phyloP scores from a whole-genome alignment of 2,329 filamentous ascomycete species.

The Dothideomycetes sp. region DNA sequence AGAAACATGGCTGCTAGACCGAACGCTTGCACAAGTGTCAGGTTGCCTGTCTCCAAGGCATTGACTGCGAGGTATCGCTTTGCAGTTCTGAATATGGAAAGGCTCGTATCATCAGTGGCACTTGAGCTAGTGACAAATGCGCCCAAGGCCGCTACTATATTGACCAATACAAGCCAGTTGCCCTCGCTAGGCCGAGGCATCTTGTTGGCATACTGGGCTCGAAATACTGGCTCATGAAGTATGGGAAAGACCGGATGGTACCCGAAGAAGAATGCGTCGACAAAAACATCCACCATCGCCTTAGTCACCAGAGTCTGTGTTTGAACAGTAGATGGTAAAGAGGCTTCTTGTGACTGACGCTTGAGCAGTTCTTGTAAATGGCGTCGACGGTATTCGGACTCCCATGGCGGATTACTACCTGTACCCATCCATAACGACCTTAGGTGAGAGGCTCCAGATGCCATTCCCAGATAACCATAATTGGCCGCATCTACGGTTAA shows the following conservation, averaged over 20 bases:
- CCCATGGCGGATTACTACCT: slow-evolving; percentile 5
- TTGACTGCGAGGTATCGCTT: slow-evolving; percentile 38
- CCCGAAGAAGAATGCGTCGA: slow-evolving; percentile 36
- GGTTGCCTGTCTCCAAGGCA: slow-evolving; percentile 41
- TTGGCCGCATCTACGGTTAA: slow-evolving; percentile 27
- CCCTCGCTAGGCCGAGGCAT: slow-evolving; percentile 34
- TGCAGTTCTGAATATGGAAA: slow-evolving; percentile 38
- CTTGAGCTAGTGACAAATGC: slow-evolving; percentile 31
- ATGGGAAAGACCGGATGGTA: slow-evolving; percentile 41
- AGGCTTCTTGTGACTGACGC: slow-evolving; percentile 4
- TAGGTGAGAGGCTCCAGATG: slow-evolving; percentile 11
- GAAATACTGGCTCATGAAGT: slow-evolving; percentile 39
- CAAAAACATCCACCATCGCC: slow-evolving; percentile 8
- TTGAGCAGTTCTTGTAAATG: slow-evolving; percentile 4
- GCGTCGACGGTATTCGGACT: not conserved
- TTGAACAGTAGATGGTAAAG: slow-evolving; percentile 4
- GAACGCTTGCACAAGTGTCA: slow-evolving; percentile 41
- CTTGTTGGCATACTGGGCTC: slow-evolving; percentile 38
- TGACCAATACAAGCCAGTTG: slow-evolving; percentile 38
- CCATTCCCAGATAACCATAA: slow-evolving; percentile 36
- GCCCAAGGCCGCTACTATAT: slow-evolving; percentile 38
- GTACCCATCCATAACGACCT: slow-evolving; percentile 12
- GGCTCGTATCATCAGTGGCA: slow-evolving; percentile 31
- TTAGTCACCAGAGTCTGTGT: slow-evolving; percentile 7
- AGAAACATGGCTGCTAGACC: slow-evolving; percentile 41